Conservation (phyloP, 352 stramenopile species). For the Phytopythium montanum region DNA sequence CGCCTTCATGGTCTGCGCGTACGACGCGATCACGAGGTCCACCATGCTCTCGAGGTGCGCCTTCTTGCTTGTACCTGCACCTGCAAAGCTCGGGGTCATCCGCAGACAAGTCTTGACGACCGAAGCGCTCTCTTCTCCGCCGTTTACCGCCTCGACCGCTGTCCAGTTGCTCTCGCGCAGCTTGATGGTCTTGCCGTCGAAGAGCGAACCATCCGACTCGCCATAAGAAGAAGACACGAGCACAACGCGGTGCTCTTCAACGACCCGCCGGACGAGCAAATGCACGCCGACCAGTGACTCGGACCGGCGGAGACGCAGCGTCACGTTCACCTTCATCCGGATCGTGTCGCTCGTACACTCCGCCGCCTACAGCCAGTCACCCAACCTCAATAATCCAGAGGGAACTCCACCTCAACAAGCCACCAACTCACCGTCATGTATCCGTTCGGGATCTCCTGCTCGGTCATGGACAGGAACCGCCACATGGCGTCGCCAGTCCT, state of each 20-base stretch:
- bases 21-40: slow-evolving; percentile 14
- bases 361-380: neutral
- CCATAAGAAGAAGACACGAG: slow-evolving; percentile 3
- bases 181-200: slow-evolving; percentile 2
- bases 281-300: slow-evolving; percentile 1
- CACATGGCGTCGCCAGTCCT: slow-evolving; percentile 11
- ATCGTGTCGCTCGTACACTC: slow-evolving; percentile 5
- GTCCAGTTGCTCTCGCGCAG: slow-evolving; percentile 3
- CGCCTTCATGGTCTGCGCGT: slow-evolving; percentile 13
- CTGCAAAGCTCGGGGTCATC: slow-evolving; percentile 1
- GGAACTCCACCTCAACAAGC: neutral
- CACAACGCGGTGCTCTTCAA: slow-evolving; percentile 7
- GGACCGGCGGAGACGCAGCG: neutral
- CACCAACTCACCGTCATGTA: slow-evolving; percentile 21
- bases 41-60: slow-evolving; percentile 2
- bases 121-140: neutral
- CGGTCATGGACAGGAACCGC: slow-evolving; percentile 16
- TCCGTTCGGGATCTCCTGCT: slow-evolving; percentile 17
- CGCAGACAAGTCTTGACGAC: slow-evolving; percentile 4
- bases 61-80: neutral
- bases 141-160: neutral
- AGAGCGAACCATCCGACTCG: neutral
- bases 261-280: neutral
- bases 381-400: neutral
- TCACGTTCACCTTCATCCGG: neutral